Evolutionary conservation across 2,329 filamentous ascomycete species (phyloP).

Genomic region (Monosporascus cannonballus): DNA sequence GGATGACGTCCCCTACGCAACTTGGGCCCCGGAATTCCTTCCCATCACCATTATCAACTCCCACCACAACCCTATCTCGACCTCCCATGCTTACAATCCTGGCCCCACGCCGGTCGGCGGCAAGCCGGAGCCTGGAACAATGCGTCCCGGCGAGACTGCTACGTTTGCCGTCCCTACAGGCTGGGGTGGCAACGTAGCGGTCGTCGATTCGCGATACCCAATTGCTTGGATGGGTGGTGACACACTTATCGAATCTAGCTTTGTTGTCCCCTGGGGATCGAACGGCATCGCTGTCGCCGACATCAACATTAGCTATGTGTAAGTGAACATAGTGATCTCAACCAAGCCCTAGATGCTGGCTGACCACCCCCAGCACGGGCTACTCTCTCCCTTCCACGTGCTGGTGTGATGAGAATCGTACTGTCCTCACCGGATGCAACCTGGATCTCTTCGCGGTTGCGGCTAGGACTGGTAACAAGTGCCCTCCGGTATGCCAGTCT

Average conservation of each 20-base stretch:
- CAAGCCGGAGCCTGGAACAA: conserved; percentile 4
- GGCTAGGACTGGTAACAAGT: neutral
- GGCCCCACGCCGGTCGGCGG: conserved; percentile 5
- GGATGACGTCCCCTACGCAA: neutral
- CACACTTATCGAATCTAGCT: conserved; percentile 3
- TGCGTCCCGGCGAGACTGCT: conserved; percentile 4
- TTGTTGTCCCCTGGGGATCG: conserved; percentile 2
- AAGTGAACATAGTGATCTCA: neutral
- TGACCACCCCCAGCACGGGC: conserved; percentile 6
- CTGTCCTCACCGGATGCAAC: conserved; percentile 14
- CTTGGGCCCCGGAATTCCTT: conserved; percentile 4
- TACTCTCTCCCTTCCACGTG: conserved; percentile 14
- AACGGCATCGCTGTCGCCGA: conserved; percentile 3
- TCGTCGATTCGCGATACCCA: neutral
- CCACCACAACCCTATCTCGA: conserved; percentile 7
- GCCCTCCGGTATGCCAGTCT: conserved; percentile 4
- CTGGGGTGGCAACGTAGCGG: neutral
- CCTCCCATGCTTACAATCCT: conserved; percentile 4
- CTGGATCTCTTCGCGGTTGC: conserved; percentile 8
- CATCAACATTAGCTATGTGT: conserved; percentile 17
- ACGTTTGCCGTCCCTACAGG: conserved; percentile 11
- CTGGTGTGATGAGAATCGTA: conserved; percentile 3
- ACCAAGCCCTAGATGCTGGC: neutral
- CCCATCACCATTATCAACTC: conserved; percentile 9
- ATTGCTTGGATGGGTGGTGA: neutral